Evolutionary conservation across 345 rosid species (phyloP), one percentile per base, ranked within the genome.

Genomic region (Salix dunnii): DNA sequence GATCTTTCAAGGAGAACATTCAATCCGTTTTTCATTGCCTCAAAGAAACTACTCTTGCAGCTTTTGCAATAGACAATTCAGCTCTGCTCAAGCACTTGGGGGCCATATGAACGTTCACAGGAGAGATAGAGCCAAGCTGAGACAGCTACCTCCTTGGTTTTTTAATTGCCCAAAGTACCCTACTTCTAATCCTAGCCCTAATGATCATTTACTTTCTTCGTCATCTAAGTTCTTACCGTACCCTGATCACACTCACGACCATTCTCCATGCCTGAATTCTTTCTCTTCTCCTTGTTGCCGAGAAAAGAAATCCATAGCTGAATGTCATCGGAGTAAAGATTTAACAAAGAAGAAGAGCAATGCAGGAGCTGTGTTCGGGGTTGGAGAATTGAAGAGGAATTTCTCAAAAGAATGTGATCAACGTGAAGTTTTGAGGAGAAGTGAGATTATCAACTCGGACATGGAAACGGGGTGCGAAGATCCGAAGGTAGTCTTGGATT

Each of bases 41-140:
- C 86, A 88, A 43, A 86, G 85, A 63, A 87, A 87, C 79, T 89
- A 88, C 78, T 69, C 79, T 58, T 89, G 92, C 74, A 88, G 77
- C 82, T 89, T 88, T 75, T 89, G 92, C 73, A 82, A 81, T 75
- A 79, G 91, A 78, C 86, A 84, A 31, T 89, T 89, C 75, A 86
- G 73, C 80, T 86, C 92, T 35, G 92, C 92, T 80, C 92, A 89
- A 85, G 92, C 92, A 58, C 89, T 90, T 67, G 93, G 93, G 25
- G 93, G 93, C n/a, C 93, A 90, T 73, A 90, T 88, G 93, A 90
- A 48, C 53, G 53, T 48, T 48, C 53, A 48, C 53, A 48, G 53
- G 53, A 48, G 53, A 48, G 53, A 48, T 16, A 48, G 53, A 17
- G 53, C 53, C 21, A 48, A 48, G 53, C 53, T 48, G 53, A 48